phyloP scores from a whole-genome alignment of 78 protist species.

The Chrysochromulina tobinii region DNA sequence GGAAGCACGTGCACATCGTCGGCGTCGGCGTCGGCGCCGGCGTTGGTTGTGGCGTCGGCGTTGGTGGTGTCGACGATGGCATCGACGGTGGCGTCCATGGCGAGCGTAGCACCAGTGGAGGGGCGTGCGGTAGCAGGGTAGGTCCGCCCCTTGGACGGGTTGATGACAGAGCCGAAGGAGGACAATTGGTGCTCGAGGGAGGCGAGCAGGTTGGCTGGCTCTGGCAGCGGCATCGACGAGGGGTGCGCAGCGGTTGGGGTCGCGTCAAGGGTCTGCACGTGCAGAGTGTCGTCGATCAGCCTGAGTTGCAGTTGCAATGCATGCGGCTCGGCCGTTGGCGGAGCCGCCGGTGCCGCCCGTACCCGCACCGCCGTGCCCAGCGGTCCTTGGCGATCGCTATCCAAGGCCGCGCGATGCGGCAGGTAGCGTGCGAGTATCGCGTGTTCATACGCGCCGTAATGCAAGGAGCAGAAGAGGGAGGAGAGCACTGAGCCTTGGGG shows the following conservation, averaged over 20 bases:
- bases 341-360: background rate
- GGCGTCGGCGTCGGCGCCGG: background rate
- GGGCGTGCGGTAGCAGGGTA: background rate
- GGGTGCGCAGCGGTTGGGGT: too few relatives aligned
- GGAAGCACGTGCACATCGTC: background rate
- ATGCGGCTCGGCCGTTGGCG: background rate
- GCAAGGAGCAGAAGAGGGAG: background rate
- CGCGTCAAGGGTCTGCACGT: background rate
- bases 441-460: background rate
- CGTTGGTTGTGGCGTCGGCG: background rate
- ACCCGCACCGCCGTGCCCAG: too few relatives aligned
- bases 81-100: background rate
- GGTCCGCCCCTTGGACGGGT: background rate
- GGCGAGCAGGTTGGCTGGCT: background rate
- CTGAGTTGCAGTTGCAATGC: background rate
- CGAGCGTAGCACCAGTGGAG: background rate
- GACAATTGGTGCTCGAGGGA: background rate
- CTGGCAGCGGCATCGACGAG: background rate
- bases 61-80: background rate
- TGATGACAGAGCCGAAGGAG: background rate
- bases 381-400: background rate
- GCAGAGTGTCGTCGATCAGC: conserved; percentile 19
- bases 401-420: background rate
- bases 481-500: conserved; percentile 19
- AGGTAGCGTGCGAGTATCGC: background rate